Base-by-base conservation (phyloP, 495 filamentous ascomycete species). In the Pyrenula aspistea region DNA sequence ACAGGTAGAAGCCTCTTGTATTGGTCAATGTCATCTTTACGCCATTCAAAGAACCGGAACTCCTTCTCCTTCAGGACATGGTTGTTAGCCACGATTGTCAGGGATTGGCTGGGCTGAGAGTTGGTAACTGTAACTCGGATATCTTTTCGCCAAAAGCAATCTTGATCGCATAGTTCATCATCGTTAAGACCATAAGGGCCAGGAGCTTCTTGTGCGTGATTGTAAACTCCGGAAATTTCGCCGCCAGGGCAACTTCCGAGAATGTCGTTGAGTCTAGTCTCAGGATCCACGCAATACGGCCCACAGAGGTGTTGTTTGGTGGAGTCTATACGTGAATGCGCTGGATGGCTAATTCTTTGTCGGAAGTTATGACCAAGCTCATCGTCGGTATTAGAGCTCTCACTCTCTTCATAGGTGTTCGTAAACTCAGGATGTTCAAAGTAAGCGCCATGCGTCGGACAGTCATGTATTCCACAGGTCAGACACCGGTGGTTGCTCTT, bases 391-490 rank as follows among this genome's bases (percentile, higher is more conserved):
- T 20, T 10, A 52, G 50, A 8, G 20, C 22, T 24, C 10, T 24
- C 22, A 20, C 50, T 20, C 19, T 52, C 50, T 10, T 24, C 22
- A 8, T 4, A 21, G 50, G 19, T 8, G n/a, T 19, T 52, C 4
- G 4, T 20, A 19, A 19, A 24, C 8, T 10, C 10, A 8, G n/a
- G 19, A 24, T 52, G 19, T 19, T 52, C 50, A 20, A 52, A 24
- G 20, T 52, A 52, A 19, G 50, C 50, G 20, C 50, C 50, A 52
- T 52, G 50, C 8, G 50, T 52, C n/a, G 50, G 50, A 52, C 50
- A 52, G 50, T 52, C 50, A 24, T 21, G 22, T 24, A 52, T 4
- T 10, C 22, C 19, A 24, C 50, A 52, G 10, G 22, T 20, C 8
- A 52, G n/a, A 24, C 50, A 52, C 10, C n/a, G 50, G 8, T 8